Conservation (phyloP, 306 rosid species). For the Quillaja saponaria region DNA sequence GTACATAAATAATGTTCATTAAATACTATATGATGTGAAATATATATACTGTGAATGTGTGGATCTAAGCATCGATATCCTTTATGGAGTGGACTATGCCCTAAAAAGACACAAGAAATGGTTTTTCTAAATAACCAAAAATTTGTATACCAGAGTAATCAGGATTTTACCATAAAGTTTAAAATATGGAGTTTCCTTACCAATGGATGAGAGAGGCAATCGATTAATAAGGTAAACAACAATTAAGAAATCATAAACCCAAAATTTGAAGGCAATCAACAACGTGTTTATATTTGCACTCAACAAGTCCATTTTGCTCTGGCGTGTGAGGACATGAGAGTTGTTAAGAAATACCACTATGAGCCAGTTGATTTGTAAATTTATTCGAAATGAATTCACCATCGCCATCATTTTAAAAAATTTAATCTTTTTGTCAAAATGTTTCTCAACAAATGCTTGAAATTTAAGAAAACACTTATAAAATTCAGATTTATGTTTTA, state of each 20-base stretch:
- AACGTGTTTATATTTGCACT: neutral
- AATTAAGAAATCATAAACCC: neutral
- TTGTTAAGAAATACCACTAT: neutral
- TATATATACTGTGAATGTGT: neutral
- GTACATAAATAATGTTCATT: neutral
- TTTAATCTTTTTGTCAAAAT: neutral
- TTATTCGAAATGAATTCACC: neutral
- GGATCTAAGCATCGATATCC: neutral
- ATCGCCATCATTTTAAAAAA: neutral
- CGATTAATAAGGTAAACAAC: neutral
- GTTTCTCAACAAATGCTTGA: conserved; percentile 2
- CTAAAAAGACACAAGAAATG: neutral
- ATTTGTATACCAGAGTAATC: too few species aligned
- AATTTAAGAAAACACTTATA: conserved; percentile 3
- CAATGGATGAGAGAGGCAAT: neutral
- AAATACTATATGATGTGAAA: neutral
- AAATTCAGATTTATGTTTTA: conserved; percentile 1
- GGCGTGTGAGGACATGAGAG: neutral
- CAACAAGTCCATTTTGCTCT: neutral
- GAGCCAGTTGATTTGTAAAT: neutral
- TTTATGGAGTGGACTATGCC: neutral
- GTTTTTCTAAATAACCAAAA: neutral
- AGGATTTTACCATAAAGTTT: neutral
- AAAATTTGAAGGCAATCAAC: neutral
- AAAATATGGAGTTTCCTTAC: neutral